Base-by-base conservation (phyloP, 2,329 filamentous ascomycete species). In the Arthrobotrys sphaeroides region DNA sequence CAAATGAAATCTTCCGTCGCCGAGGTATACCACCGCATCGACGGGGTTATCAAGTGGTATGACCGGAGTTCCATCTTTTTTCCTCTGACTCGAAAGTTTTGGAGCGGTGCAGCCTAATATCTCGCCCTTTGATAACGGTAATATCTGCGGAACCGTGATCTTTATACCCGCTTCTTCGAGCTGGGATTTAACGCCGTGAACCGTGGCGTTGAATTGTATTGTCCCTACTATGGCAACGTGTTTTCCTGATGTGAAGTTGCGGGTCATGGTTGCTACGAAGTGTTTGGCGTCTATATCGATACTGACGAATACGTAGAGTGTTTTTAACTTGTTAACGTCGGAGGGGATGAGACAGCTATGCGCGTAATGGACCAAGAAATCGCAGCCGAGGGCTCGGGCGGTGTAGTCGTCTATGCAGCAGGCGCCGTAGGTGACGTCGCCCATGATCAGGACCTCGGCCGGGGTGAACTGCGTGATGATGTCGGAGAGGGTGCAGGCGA, bases 371-470 rank as follows among this genome's bases (percentile, higher is more conserved):
- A 99, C 92, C 7, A 99, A 86, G 5, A 99, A 85, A 80, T 99
- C 95, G 82, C 95, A 99, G 1, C 93, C 95, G 20, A 99, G 87
- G 0, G 96, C 95, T 47, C 94, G 87, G 0, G 95, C 96, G 0
- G 95, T 99, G 84, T 96, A 99, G 84, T 99, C 95, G 82, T 99
- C 95, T 80, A 99, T 97, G 81, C 95, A 99, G 85, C 95, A 99
- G 20, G 95, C 95, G 77, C 95, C 95, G 82, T 99, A 99, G 0
- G 95, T 99, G 45, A 99, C 95, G 82, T 99, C 95, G 76, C 95
- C 95, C 95, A 99, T 99, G 82, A 99, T 99, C 64, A 98, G 86
- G 1, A 94, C 98, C 82, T 96, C 92, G 42, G 91, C 90, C 0
- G 91, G 93, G 81, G 95, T 99, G 84, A 99, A 99, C 81, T 94